Evolutionary conservation across 2,329 filamentous ascomycete genomes (phyloP), one percentile per base, ranked within the genome.

Genomic region (Sporothrix pallida): DNA sequence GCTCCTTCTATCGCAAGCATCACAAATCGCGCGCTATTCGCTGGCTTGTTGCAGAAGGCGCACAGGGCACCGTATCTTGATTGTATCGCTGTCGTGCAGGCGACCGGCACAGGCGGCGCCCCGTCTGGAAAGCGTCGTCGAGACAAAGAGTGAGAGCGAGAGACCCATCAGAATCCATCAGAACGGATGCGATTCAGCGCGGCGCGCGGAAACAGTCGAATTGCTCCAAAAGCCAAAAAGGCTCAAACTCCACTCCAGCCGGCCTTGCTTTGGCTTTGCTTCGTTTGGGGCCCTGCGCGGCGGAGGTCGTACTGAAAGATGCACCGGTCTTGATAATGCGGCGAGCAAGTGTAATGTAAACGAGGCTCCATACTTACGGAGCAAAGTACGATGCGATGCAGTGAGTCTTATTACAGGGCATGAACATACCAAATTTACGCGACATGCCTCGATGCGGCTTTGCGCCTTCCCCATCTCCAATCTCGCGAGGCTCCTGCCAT

Each of bases 41-140:
- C 50, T 37, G 67, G 50, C 48, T 26, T n/a, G 8, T 62, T 62
- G 13, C 58, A 62, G 58, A 26, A 62, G 3, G 58, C 13, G 58
- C 58, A 42, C n/a, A 7, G 58, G 26, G 58, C 58, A 42, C n/a
- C n/a, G 26, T 17, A 17, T 37, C 31, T 37, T 37, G 31, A 37
- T 37, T 37, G 8, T 42, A 42, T 31, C 58, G 17, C 68, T 58
- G 68, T 48, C 68, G 68, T 58, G 68, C 68, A 58, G 54, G 52
- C 68, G 37, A 71, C 52, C 54, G 68, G 68, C 37, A 60, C 52
- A 63, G 58, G 31, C 58, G 58, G 58, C 58, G 58, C 37, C 56
- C 58, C 58, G 37, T 63, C 42, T 63, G 8, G 17, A 5, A 60
- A 15, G 56, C 26, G n/a, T 60, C 12, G 13, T 26, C 23, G 23